These are phyloP conservation scores for Lithospermum erythrorhizon DNA, from an alignment of 257 asterid genomes.

Conservation along the genomic window DNA sequence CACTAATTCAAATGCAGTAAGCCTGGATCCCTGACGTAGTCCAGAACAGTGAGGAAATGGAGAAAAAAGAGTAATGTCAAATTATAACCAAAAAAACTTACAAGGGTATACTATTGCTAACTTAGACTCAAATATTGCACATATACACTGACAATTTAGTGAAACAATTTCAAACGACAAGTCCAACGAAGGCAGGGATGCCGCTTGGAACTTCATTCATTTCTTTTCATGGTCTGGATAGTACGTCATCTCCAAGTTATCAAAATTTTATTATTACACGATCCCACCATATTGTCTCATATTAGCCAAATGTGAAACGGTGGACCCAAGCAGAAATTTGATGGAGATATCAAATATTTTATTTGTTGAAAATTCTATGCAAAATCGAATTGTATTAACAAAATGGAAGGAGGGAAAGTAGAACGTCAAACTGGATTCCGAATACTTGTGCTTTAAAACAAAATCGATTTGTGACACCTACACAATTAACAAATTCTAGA, in stretches of 20 bases:
- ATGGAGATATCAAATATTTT: too few species aligned
- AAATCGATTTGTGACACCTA: too few species aligned
- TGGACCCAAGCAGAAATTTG: neutral
- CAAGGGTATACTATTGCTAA: too few species aligned
- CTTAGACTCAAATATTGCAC: neutral
- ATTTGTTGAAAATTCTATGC: neutral
- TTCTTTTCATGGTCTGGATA: neutral
- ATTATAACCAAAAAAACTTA: neutral
- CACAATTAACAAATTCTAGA: too few species aligned
- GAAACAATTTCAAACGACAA: neutral
- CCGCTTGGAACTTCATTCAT: neutral
- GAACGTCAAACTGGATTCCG: too few species aligned
- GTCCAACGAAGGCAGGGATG: neutral
- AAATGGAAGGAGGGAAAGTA: too few species aligned
- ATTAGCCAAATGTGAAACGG: neutral
- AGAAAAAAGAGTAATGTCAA: neutral
- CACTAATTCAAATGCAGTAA: constrained; percentile 91
- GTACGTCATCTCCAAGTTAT: neutral
- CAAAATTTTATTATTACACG: neutral
- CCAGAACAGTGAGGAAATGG: neutral
- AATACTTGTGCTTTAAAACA: too few species aligned
- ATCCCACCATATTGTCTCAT: neutral
- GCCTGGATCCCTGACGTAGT: constrained; percentile 68
- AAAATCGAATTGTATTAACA: too few species aligned
- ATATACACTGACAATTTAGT: neutral